Conservation (phyloP, 345 rosid genomes). For the Lagerstroemia speciosa region DNA sequence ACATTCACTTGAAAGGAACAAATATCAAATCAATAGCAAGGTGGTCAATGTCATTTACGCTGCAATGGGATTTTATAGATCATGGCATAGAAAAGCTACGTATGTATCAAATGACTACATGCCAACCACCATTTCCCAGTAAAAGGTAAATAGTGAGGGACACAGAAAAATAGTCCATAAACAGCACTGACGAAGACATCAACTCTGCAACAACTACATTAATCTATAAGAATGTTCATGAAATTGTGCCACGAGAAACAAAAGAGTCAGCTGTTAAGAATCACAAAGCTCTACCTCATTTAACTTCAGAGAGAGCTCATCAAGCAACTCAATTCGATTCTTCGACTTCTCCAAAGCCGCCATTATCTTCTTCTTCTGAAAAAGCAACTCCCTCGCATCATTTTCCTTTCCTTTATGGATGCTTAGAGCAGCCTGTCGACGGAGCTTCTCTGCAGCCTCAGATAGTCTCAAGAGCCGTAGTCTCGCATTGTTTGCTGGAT, state of each 20-base stretch:
- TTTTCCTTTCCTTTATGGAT: slow-evolving; percentile 57
- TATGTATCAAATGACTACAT: too few relatives aligned
- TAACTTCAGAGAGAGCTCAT: slow-evolving; percentile 60
- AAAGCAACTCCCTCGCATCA: slow-evolving; percentile 70
- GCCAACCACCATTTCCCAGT: too few relatives aligned
- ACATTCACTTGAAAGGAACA: background rate
- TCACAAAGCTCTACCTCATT: slow-evolving; percentile 42
- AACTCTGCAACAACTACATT: background rate
- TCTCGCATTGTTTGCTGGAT: slow-evolving; percentile 64
- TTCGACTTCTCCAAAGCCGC: slow-evolving; percentile 69
- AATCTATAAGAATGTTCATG: background rate
- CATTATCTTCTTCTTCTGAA: slow-evolving; percentile 82
- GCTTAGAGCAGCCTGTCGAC: slow-evolving; percentile 56
- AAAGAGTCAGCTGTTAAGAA: background rate
- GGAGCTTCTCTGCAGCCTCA: slow-evolving; percentile 80
- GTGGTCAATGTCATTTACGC: background rate
- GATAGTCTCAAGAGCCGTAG: slow-evolving; percentile 71
- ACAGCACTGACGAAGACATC: background rate
- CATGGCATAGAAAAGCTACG: too few relatives aligned
- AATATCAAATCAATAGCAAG: background rate
- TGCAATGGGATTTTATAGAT: too few relatives aligned
- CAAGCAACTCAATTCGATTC: slow-evolving; percentile 64
- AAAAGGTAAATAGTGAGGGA: background rate
- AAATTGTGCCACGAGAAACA: background rate
- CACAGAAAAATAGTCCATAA: background rate